These are phyloP conservation scores for Kazachstania viticola DNA, from an alignment of 805 yeast species.

Conservation along the genomic window DNA sequence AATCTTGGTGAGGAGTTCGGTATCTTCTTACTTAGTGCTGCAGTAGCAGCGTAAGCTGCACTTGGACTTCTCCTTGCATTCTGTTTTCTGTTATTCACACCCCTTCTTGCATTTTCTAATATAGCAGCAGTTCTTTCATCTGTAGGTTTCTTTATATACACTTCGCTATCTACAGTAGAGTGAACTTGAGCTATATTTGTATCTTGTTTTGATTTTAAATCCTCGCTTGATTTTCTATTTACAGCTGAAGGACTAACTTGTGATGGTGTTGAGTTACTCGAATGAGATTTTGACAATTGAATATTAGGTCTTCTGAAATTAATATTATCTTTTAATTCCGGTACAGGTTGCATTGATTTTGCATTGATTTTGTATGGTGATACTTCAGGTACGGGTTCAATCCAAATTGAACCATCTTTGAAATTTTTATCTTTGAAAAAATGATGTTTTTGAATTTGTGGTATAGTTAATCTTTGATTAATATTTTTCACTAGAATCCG, in stretches of 20 bases:
- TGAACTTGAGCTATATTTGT: not conserved
- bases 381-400: slow-evolving; percentile 44
- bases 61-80: slow-evolving; percentile 8
- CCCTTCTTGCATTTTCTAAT: slow-evolving; percentile 20
- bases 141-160: slow-evolving; percentile 6
- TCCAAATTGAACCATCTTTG: slow-evolving; percentile 49
- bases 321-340: slow-evolving; percentile 30
- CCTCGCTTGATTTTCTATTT: not conserved
- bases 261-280: not conserved
- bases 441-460: slow-evolving; percentile 48
- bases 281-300: slow-evolving; percentile 1
- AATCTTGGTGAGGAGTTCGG: not conserved
- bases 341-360: slow-evolving; percentile 67
- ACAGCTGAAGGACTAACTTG: not conserved
- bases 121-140: slow-evolving; percentile 26
- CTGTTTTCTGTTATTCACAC: slow-evolving; percentile 13
- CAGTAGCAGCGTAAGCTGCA: slow-evolving; percentile 18
- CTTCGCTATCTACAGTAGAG: slow-evolving; percentile 1
- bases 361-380: slow-evolving; percentile 68
- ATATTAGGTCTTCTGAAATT: slow-evolving; percentile 3
- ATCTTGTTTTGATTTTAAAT: not conserved
- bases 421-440: slow-evolving; percentile 51
- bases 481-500: slow-evolving; percentile 56
- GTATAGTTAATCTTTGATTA: slow-evolving; percentile 45
- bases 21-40: slow-evolving; percentile 11